phyloP scores from a whole-genome alignment of 2,329 filamentous ascomycete species.

The Stachybotrys chartarum region DNA sequence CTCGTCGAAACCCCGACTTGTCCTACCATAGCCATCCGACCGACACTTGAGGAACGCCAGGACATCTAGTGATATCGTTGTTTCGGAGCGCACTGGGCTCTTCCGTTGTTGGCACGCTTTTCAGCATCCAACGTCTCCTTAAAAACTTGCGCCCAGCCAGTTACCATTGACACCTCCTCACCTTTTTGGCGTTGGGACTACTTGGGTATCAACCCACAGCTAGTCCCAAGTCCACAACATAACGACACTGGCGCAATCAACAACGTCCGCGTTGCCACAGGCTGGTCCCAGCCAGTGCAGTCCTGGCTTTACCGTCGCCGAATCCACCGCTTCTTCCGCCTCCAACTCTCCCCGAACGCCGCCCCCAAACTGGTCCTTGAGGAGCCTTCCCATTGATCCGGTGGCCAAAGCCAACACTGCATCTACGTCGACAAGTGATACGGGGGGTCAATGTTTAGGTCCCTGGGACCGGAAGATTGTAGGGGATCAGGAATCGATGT shows the following conservation, averaged over 20 bases:
- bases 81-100: neutral
- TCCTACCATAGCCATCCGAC: too few relatives aligned
- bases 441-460: conserved; percentile 49
- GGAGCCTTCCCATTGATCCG: conserved; percentile 11
- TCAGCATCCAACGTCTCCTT: neutral
- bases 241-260: conserved; percentile 25
- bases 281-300: conserved; percentile 21
- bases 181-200: conserved; percentile 17
- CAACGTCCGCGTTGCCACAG: conserved; percentile 26
- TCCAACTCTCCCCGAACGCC: conserved; percentile 28
- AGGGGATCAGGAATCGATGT: conserved; percentile 58
- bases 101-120: neutral
- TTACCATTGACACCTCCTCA: neutral
- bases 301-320: conserved; percentile 20
- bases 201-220: conserved; percentile 26
- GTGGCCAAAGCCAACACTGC: conserved; percentile 13
- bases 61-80: neutral
- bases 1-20: too few relatives aligned
- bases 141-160: neutral
- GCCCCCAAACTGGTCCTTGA: conserved; percentile 21
- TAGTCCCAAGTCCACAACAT: conserved; percentile 16
- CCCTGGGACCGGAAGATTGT: conserved; percentile 40
- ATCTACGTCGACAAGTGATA: conserved; percentile 11
- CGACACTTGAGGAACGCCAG: too few relatives aligned
- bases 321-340: conserved; percentile 22